Evolutionary conservation across 495 filamentous ascomycete species (phyloP).

Genomic region (Aspergillus taichungensis): DNA sequence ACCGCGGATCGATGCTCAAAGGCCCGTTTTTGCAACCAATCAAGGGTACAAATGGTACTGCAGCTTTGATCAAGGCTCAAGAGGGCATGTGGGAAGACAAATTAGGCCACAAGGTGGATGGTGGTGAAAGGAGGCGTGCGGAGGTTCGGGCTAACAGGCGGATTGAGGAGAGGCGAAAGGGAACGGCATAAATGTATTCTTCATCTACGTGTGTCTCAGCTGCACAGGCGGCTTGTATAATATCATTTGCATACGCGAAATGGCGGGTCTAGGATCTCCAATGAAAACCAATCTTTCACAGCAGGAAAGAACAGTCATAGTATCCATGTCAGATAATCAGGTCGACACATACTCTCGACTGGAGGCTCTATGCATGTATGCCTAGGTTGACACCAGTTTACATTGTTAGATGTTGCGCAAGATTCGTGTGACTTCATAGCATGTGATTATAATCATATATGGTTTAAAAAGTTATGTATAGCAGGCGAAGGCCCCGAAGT

Average conservation of each 20-base stretch:
- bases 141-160: conserved; percentile 69
- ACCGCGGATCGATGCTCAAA: conserved; percentile 52
- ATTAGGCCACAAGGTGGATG: conserved; percentile 85
- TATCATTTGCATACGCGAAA: conserved; percentile 1
- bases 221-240: conserved; percentile 2
- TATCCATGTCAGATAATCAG: no score
- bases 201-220: not conserved
- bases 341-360: no score
- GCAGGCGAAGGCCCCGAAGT: no score
- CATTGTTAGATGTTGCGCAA: no score
- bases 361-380: no score
- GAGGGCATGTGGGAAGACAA: conserved; percentile 85
- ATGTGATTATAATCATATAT: no score
- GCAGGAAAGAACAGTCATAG: no score
- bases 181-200: conserved; percentile 11
- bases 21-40: conserved; percentile 62
- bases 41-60: conserved; percentile 50
- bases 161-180: conserved; percentile 39
- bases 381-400: no score
- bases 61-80: conserved; percentile 55
- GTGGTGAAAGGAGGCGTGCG: conserved; percentile 81
- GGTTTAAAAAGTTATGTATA: no score
- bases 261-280: no score
- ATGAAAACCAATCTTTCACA: no score
- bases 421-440: no score